phyloP scores from a whole-genome alignment of 2,329 filamentous ascomycete genomes.

The Plectosphaerella cucumerina region DNA sequence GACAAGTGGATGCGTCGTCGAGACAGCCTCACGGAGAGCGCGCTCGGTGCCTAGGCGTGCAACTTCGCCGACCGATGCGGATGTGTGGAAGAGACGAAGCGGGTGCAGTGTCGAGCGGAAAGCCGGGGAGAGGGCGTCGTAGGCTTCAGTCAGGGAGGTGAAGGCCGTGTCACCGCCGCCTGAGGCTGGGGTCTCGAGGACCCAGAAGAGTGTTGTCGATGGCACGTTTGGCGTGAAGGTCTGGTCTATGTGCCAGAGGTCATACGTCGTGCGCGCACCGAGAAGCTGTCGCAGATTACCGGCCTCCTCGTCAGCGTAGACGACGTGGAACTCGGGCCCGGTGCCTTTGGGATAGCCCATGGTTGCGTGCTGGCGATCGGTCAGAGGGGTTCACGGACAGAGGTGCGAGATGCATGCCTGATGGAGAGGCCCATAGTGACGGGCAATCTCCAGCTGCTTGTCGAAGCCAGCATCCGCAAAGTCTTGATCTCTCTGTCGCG shows the following conservation, averaged over 20 bases:
- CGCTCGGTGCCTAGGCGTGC: slow-evolving; percentile 20
- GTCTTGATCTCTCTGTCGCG: slow-evolving; percentile 21
- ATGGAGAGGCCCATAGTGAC: slow-evolving; percentile 25
- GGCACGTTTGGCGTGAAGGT: slow-evolving; percentile 25
- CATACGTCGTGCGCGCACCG: slow-evolving; percentile 19
- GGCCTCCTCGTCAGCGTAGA: slow-evolving; percentile 25
- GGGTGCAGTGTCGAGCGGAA: slow-evolving; percentile 12
- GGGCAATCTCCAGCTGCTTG: slow-evolving; percentile 20
- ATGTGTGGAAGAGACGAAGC: slow-evolving; percentile 13
- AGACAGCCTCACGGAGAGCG: slow-evolving; percentile 21
- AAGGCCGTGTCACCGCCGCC: slow-evolving; percentile 24
- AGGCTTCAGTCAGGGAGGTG: slow-evolving; percentile 22
- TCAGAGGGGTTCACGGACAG: too few species aligned
- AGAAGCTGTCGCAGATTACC: slow-evolving; percentile 22
- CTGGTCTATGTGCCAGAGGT: slow-evolving; percentile 28
- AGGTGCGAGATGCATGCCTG: slow-evolving; percentile 5
- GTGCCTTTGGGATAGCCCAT: slow-evolving; percentile 26
- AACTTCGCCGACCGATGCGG: slow-evolving; percentile 23
- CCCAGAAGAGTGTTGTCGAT: slow-evolving; percentile 27
- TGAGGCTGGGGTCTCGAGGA: slow-evolving; percentile 20
- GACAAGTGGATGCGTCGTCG: slow-evolving; percentile 20
- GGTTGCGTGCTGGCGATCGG: slow-evolving; percentile 17
- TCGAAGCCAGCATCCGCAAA: slow-evolving; percentile 27
- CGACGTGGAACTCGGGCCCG: slow-evolving; percentile 25
- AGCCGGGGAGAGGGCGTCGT: slow-evolving; percentile 21